Evolutionary conservation across 164 flowering plant genomes (phyloP).

Genomic region (Chloranthus sessilifolius): DNA sequence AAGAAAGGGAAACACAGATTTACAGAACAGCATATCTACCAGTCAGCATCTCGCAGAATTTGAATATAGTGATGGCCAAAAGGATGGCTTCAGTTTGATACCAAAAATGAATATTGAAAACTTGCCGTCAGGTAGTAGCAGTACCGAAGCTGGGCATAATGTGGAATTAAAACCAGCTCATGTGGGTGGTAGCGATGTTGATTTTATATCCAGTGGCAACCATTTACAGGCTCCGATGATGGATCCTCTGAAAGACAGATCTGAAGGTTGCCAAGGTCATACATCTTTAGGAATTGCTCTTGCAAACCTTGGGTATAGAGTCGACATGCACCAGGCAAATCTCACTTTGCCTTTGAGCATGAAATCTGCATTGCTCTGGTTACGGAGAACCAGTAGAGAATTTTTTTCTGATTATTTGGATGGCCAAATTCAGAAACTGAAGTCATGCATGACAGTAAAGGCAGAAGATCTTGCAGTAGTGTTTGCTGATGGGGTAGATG

Average conservation of each 20-base stretch:
- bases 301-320: slow-evolving; percentile 23
- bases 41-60: slow-evolving; percentile 6
- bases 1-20: slow-evolving; percentile 9
- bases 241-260: slow-evolving; percentile 18
- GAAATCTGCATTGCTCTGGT: slow-evolving; percentile 24
- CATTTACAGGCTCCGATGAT: slow-evolving; percentile 18
- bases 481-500: slow-evolving; percentile 48
- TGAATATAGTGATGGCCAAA: slow-evolving; percentile 9
- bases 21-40: slow-evolving; percentile 9
- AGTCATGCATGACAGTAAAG: slow-evolving; percentile 34
- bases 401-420: slow-evolving; percentile 29
- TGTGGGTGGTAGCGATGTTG: slow-evolving; percentile 15
- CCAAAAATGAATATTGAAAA: slow-evolving; percentile 13
- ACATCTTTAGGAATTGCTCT: slow-evolving; percentile 17
- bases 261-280: slow-evolving; percentile 22
- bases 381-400: slow-evolving; percentile 22
- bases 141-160: slow-evolving; percentile 9
- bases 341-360: slow-evolving; percentile 21
- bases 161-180: slow-evolving; percentile 12
- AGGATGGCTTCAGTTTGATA: slow-evolving; percentile 13
- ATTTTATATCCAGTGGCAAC: slow-evolving; percentile 10
- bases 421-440: slow-evolving; percentile 41
- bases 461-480: slow-evolving; percentile 52
- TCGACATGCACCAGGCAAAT: slow-evolving; percentile 20
- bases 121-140: slow-evolving; percentile 14